Conservation (phyloP, 2,329 filamentous ascomycete genomes). For the Ophiostoma populinum region DNA sequence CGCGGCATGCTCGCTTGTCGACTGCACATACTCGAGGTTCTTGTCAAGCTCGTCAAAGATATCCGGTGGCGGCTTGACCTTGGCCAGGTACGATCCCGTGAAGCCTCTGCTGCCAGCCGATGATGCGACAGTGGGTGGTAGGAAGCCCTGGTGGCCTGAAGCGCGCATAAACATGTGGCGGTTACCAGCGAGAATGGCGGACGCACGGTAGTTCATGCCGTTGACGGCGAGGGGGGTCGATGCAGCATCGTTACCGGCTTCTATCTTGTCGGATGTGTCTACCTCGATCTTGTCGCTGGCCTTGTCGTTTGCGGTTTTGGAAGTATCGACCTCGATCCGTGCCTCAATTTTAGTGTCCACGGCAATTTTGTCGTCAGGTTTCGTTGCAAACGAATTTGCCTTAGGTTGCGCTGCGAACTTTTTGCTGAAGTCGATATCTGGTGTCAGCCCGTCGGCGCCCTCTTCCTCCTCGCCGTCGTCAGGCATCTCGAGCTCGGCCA, state of each 20-base stretch:
- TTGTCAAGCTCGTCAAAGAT: conserved; percentile 62
- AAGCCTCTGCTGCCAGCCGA: neutral
- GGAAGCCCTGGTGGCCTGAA: conserved; percentile 4
- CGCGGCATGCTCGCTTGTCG: conserved; percentile 68
- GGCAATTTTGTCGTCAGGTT: neutral
- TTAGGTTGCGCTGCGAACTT: neutral
- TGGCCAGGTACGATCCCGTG: neutral
- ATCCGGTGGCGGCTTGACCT: conserved; percentile 19
- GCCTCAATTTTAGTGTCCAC: neutral
- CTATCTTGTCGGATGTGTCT: no score
- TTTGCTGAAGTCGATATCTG: neutral
- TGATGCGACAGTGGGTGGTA: neutral
- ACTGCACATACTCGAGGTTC: conserved; percentile 62
- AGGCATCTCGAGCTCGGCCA: conserved; percentile 41
- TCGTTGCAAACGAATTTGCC: neutral
- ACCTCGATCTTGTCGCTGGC: neutral
- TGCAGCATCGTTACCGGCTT: no score
- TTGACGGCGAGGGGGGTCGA: no score
- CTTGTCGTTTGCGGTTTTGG: no score
- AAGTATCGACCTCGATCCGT: neutral
- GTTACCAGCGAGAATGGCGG: conserved; percentile 7
- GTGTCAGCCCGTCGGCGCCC: neutral
- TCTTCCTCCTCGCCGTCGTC: conserved; percentile 28
- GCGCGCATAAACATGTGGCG: conserved; percentile 14
- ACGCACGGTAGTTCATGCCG: neutral